These are phyloP conservation scores for Leptographium procerum DNA, from an alignment of 2,329 filamentous ascomycete genomes.

Conservation along the genomic window DNA sequence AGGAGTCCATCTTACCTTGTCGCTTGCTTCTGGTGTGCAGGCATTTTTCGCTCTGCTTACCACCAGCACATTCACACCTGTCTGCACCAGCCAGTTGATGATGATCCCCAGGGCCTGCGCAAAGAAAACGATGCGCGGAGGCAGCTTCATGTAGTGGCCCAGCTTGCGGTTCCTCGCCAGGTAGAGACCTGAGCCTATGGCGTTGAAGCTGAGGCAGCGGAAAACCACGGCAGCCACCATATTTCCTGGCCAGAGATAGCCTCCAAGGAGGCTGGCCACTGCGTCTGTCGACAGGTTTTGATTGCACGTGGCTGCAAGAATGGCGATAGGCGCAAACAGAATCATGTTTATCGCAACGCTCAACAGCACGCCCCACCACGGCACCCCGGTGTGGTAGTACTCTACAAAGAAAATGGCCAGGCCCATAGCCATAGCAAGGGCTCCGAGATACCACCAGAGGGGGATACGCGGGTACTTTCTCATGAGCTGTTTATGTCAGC, in stretches of 20 bases:
- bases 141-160: slow-evolving; percentile 55
- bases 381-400: slow-evolving; percentile 43
- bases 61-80: slow-evolving; percentile 55
- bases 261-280: slow-evolving; percentile 57
- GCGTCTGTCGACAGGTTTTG: slow-evolving; percentile 56
- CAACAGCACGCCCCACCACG: slow-evolving; percentile 43
- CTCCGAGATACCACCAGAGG: slow-evolving; percentile 44
- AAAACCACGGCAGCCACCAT: slow-evolving; percentile 67
- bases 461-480: slow-evolving; percentile 46
- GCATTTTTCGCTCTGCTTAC: slow-evolving; percentile 47
- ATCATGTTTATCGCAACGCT: slow-evolving; percentile 44
- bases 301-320: slow-evolving; percentile 46
- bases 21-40: slow-evolving; percentile 40
- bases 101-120: slow-evolving; percentile 37
- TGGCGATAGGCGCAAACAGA: slow-evolving; percentile 48
- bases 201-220: slow-evolving; percentile 47
- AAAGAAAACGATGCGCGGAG: slow-evolving; percentile 49
- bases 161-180: slow-evolving; percentile 55
- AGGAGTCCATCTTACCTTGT: slow-evolving; percentile 21
- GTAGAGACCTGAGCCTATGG: slow-evolving; percentile 52
- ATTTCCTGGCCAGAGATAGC: slow-evolving; percentile 59
- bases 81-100: slow-evolving; percentile 34
- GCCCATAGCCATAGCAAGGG: slow-evolving; percentile 39
- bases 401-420: slow-evolving; percentile 39
- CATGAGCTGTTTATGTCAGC: slow-evolving; percentile 32